Evolutionary conservation across 257 asterid species (phyloP), one percentile per base, ranked within the genome.

Genomic region (Anisodus tanguticus): DNA sequence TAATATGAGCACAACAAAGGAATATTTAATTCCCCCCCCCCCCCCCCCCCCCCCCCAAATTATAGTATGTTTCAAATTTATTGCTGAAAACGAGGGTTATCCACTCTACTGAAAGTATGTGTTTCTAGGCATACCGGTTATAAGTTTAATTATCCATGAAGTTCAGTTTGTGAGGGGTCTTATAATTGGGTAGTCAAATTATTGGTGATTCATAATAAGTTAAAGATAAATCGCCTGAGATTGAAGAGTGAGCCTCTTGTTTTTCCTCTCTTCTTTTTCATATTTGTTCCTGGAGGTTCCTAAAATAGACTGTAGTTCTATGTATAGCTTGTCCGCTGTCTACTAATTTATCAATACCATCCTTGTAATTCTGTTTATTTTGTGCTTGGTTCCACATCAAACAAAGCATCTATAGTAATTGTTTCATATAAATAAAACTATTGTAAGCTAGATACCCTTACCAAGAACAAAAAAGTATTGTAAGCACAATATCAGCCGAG

Each of bases 271-370:
- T 35, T 72, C 47, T 19, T 31, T 31, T 47, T n/a, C 69, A 72
- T 72, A 72, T 72, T 45, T 72, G n/a, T 45, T 72, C 80, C 37
- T 47, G 10, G 80, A 72, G 66, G 66, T 59, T 58, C 64, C 64
- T 58, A 16, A 59, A 72, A 17, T 43, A 71, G 35, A 31, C 35
- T 31, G 35, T 31, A 31, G 35, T 71, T 71, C 57, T 9, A 39
- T 72, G 80, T 72, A 72, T 72, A 35, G 35, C 80, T 47, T 19
- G 80, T 71, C 58, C 17, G 1, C 6, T 71, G 41, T 45, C 60
- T 45, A 47, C 60, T 47, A 45, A 47, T 72, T 72, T 45, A n/a
- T 9, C 80, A 47, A 45, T 72, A 47, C 5, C 80, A 19, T 72
- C 59, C 59, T 72, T 72, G 35, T 51, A 47, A 10, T 72, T 72